These are phyloP conservation scores for Microcyclospora pomicola DNA, from an alignment of 2,329 filamentous ascomycete genomes.

Conservation along the genomic window DNA sequence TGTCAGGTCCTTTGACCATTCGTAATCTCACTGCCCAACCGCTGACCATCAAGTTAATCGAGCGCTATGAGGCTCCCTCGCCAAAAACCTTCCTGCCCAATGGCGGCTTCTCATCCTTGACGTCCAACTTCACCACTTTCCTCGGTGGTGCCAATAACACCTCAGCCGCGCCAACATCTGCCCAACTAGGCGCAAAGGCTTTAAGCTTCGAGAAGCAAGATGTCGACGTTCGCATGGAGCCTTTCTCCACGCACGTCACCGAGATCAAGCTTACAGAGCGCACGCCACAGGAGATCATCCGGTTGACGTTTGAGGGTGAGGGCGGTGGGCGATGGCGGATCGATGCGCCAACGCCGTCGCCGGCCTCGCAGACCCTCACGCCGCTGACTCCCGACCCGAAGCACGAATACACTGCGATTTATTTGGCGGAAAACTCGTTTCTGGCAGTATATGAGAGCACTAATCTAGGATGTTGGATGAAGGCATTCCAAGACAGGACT, in stretches of 20 bases:
- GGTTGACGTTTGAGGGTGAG: slow-evolving; percentile 57
- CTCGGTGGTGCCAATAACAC: slow-evolving; percentile 9
- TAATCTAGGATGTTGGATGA: slow-evolving; percentile 67
- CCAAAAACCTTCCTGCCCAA: slow-evolving; percentile 19
- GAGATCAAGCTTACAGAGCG: slow-evolving; percentile 47
- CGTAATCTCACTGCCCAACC: slow-evolving; percentile 67
- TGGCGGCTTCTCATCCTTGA: slow-evolving; percentile 18
- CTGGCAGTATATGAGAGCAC: slow-evolving; percentile 56
- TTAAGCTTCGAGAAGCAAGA: slow-evolving; percentile 48
- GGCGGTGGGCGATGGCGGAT: slow-evolving; percentile 52
- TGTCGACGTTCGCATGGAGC: slow-evolving; percentile 47
- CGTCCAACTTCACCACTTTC: slow-evolving; percentile 20
- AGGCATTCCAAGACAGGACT: slow-evolving; percentile 53
- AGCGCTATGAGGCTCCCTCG: slow-evolving; percentile 53
- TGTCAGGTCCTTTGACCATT: slow-evolving; percentile 44
- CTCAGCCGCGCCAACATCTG: slow-evolving; percentile 27
- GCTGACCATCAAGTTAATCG: slow-evolving; percentile 58
- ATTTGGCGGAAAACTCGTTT: slow-evolving; percentile 25
- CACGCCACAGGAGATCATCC: slow-evolving; percentile 48
- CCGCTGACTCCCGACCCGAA: slow-evolving; percentile 27
- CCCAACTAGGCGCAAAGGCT: slow-evolving; percentile 39
- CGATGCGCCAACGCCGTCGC: slow-evolving; percentile 49
- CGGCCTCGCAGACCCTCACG: slow-evolving; percentile 24
- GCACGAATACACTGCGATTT: slow-evolving; percentile 30
- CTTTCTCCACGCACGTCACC: slow-evolving; percentile 54